Evolutionary conservation across 495 filamentous ascomycete species (phyloP).

Genomic region (Neurospora sp.): DNA sequence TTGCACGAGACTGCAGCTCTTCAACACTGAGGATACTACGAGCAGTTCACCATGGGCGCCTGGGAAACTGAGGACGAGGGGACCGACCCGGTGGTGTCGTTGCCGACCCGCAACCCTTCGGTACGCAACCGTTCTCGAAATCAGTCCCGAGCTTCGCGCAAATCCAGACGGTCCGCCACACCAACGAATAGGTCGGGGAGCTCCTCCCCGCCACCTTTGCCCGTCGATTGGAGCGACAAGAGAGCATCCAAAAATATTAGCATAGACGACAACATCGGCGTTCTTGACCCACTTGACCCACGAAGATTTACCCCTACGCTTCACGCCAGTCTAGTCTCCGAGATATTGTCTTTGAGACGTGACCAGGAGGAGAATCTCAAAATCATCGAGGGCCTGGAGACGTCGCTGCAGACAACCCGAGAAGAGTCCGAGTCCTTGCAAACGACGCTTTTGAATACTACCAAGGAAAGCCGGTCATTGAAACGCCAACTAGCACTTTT

Average conservation of each 20-base stretch:
- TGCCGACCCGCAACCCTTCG: constrained; percentile 51
- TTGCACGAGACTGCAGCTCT: constrained; percentile 8
- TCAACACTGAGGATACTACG: background rate
- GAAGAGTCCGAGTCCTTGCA: constrained; percentile 64
- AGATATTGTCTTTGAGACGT: constrained; percentile 77
- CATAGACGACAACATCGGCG: constrained; percentile 64
- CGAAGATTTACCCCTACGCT: constrained; percentile 89
- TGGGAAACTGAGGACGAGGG: constrained; percentile 51
- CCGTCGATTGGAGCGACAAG: constrained; percentile 39
- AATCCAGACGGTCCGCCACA: constrained; percentile 45
- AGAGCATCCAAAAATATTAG: constrained; percentile 46
- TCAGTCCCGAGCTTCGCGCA: constrained; percentile 44
- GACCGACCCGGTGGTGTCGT: constrained; percentile 34
- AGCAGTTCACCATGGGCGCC: constrained; percentile 26
- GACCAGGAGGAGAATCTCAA: constrained; percentile 83
- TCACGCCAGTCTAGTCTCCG: constrained; percentile 88
- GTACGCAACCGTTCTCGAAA: constrained; percentile 53
- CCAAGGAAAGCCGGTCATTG: constrained; percentile 67
- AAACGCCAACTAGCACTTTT: constrained; percentile 77
- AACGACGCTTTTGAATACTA: constrained; percentile 46
- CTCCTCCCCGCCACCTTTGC: constrained; percentile 54
- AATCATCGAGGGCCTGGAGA: constrained; percentile 75
- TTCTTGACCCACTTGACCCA: constrained; percentile 81
- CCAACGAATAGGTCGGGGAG: constrained; percentile 43
- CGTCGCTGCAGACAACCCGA: constrained; percentile 55